phyloP scores from a whole-genome alignment of 192 early-diverging fungal genomes.

The Entomortierella chlamydospora region DNA sequence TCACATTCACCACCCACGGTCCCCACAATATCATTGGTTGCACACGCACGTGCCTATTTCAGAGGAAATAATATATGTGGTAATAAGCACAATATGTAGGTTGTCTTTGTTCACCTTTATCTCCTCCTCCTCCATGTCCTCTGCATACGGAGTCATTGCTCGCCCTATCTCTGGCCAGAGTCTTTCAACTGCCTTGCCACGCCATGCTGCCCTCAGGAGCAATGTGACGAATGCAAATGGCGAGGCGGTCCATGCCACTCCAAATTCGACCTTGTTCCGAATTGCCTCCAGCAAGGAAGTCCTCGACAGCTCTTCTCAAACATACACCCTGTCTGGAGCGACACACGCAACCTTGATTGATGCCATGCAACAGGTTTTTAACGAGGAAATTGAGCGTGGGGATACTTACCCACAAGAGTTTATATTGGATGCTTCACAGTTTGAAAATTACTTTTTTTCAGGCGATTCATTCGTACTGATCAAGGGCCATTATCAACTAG shows the following conservation, averaged over 20 bases:
- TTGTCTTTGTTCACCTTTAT: not conserved
- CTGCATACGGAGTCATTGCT: slow-evolving; percentile 41
- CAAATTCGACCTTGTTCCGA: slow-evolving; percentile 27
- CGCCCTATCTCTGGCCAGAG: slow-evolving; percentile 33
- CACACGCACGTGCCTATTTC: not conserved
- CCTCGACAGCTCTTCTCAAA: not conserved
- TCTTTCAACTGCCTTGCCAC: slow-evolving; percentile 29
- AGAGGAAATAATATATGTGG: not conserved
- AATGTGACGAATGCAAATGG: not conserved
- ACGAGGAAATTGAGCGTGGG: slow-evolving; percentile 71
- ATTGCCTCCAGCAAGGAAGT: slow-evolving; percentile 12
- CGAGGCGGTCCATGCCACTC: not conserved
- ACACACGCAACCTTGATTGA: slow-evolving; percentile 32
- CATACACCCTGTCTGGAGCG: slow-evolving; percentile 10
- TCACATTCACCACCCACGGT: too few relatives aligned
- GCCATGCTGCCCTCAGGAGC: slow-evolving; percentile 9
- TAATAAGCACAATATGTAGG: too few relatives aligned
- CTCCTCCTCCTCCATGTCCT: slow-evolving; percentile 29
- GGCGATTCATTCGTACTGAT: slow-evolving; percentile 65
- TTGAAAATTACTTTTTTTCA: slow-evolving; percentile 65
- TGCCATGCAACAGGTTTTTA: slow-evolving; percentile 67
- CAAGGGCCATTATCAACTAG: slow-evolving; percentile 38
- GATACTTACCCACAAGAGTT: slow-evolving; percentile 80
- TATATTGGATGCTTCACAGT: slow-evolving; percentile 50
- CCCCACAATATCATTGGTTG: not conserved